Percentiles rank a stretch among this genome's conserved stretches.
phyloP scores from a whole-genome alignment of 1,284 basidiomycete species.

The Heterobasidion annosum region DNA sequence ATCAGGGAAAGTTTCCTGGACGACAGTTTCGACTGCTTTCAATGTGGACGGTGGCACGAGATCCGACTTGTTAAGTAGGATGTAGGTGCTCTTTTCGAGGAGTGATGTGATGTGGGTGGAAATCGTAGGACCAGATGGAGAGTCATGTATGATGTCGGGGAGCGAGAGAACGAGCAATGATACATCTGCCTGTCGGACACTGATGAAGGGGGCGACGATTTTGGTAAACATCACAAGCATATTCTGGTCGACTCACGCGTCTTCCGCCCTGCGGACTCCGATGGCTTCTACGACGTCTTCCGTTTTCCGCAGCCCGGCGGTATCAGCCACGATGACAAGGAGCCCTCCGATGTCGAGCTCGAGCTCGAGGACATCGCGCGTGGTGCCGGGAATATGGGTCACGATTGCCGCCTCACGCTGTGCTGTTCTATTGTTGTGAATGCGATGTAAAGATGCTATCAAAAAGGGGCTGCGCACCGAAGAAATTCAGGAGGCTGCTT shows the following conservation, averaged over 20 bases:
- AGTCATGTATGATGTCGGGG: conserved; percentile 31
- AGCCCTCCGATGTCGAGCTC: conserved; percentile 82
- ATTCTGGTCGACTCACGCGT: conserved; percentile 36
- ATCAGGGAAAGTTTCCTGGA: no score
- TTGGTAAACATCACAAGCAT: not conserved
- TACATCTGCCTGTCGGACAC: conserved; percentile 58
- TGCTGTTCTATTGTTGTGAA: conserved; percentile 29
- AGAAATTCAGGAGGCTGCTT: conserved; percentile 74
- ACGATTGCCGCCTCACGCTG: conserved; percentile 86
- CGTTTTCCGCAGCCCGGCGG: conserved; percentile 73
- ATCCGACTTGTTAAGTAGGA: conserved; percentile 74
- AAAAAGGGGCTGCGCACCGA: conserved; percentile 42
- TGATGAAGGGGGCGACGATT: conserved; percentile 17
- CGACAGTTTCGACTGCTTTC: not conserved
- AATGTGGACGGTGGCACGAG: conserved; percentile 23
- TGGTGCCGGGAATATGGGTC: conserved; percentile 79
- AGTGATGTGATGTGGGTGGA: conserved; percentile 38
- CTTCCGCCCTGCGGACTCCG: conserved; percentile 65
- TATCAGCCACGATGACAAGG: conserved; percentile 75
- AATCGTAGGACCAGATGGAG: conserved; percentile 20
- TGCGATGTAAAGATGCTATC: no score
- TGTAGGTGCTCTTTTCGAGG: conserved; percentile 44
- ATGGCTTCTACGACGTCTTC: conserved; percentile 75
- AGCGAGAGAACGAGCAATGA: conserved; percentile 74
- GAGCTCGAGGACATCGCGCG: conserved; percentile 77